Evolutionary conservation across 2,329 filamentous ascomycete genomes (phyloP).

Genomic region (Anisogramma anomala): DNA sequence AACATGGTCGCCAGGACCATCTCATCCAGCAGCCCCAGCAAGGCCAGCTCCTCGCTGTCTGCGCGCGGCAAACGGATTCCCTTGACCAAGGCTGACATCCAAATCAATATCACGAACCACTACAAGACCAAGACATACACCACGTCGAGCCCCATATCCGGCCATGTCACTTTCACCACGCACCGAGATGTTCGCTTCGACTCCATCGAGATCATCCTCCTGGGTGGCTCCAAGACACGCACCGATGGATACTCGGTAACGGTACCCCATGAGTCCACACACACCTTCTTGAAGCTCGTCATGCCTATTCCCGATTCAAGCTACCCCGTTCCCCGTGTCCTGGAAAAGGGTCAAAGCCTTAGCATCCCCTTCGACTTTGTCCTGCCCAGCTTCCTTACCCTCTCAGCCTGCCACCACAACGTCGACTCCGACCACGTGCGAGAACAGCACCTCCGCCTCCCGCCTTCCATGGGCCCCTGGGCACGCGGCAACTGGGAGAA

Average conservation of each 20-base stretch:
- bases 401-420: slow-evolving; percentile 43
- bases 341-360: slow-evolving; percentile 37
- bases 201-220: slow-evolving; percentile 39
- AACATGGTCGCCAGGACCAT: slow-evolving; percentile 3
- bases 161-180: slow-evolving; percentile 35
- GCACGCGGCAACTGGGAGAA: slow-evolving; percentile 34
- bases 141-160: slow-evolving; percentile 39
- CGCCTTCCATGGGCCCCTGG: slow-evolving; percentile 33
- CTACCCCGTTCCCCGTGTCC: slow-evolving; percentile 36
- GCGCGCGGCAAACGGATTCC: slow-evolving; percentile 9
- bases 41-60: slow-evolving; percentile 12
- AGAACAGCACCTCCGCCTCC: slow-evolving; percentile 41
- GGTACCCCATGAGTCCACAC: slow-evolving; percentile 35
- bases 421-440: slow-evolving; percentile 33
- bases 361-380: slow-evolving; percentile 48
- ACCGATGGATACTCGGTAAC: slow-evolving; percentile 40
- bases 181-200: slow-evolving; percentile 38
- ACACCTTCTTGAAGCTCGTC: slow-evolving; percentile 43
- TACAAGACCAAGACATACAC: slow-evolving; percentile 45
- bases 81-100: slow-evolving; percentile 29
- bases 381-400: slow-evolving; percentile 44
- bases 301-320: slow-evolving; percentile 40
- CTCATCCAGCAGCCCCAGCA: slow-evolving; percentile 12
- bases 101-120: slow-evolving; percentile 41
- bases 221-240: slow-evolving; percentile 38